Conservation (phyloP, 2,329 filamentous ascomycete genomes). For the Colletotrichum falcatum region DNA sequence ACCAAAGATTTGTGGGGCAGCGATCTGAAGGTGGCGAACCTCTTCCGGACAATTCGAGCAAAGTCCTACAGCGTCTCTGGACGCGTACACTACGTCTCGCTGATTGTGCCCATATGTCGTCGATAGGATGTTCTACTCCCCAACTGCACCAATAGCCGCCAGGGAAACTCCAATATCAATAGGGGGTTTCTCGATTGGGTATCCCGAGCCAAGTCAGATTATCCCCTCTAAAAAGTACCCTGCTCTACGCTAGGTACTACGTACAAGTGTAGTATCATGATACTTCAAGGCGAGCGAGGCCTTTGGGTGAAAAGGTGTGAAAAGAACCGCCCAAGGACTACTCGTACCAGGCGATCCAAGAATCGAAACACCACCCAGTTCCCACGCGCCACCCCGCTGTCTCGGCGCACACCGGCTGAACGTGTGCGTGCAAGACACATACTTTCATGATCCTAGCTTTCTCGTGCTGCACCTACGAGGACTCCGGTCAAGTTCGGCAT, state of each 20-base stretch:
- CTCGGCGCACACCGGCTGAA: slow-evolving; percentile 19
- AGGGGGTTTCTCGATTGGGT: neutral
- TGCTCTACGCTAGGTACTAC: neutral
- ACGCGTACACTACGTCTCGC: slow-evolving; percentile 6
- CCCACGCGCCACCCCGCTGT: slow-evolving; percentile 8
- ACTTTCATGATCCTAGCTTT: slow-evolving; percentile 23
- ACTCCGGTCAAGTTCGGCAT: slow-evolving; percentile 12
- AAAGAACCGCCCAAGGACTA: neutral
- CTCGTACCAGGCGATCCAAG: neutral
- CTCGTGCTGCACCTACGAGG: neutral
- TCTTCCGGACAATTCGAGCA: slow-evolving; percentile 17
- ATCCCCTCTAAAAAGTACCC: neutral
- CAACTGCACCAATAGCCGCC: slow-evolving; percentile 11
- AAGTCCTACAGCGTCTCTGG: slow-evolving; percentile 1
- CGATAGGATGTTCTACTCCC: neutral
- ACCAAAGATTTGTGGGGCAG: slow-evolving; percentile 27
- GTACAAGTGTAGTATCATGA: neutral
- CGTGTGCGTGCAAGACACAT: neutral
- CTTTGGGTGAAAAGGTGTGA: neutral
- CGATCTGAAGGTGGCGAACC: slow-evolving; percentile 25
- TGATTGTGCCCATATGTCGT: neutral
- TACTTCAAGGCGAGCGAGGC: neutral
- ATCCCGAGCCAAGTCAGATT: neutral
- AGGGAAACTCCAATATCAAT: neutral
- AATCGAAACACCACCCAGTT: slow-evolving; percentile 16